Evolutionary conservation across 495 filamentous ascomycete genomes (phyloP).

Genomic region (Xylaria telfairii): DNA sequence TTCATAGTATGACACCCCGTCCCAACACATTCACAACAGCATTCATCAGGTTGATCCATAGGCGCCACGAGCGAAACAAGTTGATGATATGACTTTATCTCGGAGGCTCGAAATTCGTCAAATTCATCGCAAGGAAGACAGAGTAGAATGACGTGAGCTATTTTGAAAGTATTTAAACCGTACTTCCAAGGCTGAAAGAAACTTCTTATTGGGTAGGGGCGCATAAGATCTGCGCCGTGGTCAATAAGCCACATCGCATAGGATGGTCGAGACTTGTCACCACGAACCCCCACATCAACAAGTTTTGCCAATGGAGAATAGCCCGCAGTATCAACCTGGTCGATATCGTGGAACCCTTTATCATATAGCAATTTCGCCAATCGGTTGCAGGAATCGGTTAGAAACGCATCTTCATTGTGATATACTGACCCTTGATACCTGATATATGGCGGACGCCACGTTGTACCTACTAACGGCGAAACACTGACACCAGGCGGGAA

Average conservation of each 20-base stretch:
- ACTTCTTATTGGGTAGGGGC: not conserved
- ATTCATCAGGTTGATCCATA: slow-evolving; percentile 1
- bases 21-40: not conserved
- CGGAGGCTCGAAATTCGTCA: not conserved
- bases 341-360: slow-evolving; percentile 9
- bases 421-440: no score
- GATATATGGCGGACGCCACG: not conserved
- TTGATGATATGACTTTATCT: not conserved
- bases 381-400: not conserved
- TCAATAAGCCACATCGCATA: not conserved
- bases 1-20: slow-evolving; percentile 2
- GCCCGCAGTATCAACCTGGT: not conserved
- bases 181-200: no score
- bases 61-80: slow-evolving; percentile 9
- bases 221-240: slow-evolving; percentile 7
- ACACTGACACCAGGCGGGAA: not conserved
- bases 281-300: not conserved
- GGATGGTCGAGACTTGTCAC: not conserved
- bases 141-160: not conserved
- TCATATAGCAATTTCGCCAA: not conserved
- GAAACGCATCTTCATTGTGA: not conserved
- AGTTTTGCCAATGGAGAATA: slow-evolving; percentile 7
- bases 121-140: not conserved
- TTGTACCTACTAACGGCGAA: not conserved
- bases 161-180: no score